Conservation (phyloP, 2,329 filamentous ascomycete species). For the Stenocarpella maydis region DNA sequence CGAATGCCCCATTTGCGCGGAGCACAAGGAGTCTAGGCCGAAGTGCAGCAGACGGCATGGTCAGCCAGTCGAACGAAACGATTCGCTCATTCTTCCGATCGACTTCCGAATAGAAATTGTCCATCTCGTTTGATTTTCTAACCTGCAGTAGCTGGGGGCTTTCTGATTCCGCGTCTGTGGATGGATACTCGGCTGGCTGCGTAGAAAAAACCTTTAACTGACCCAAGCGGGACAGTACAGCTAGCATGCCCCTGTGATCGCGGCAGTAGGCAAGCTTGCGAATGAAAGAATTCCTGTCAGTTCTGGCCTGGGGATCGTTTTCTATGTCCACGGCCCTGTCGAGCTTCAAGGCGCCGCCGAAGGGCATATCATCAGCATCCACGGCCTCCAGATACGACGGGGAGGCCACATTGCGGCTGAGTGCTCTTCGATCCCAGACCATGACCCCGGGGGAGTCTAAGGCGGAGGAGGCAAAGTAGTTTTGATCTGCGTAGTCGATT, state of each 20-base stretch:
- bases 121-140: slow-evolving; percentile 67
- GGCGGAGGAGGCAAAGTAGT: slow-evolving; percentile 85
- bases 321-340: slow-evolving; percentile 65
- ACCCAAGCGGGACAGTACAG: slow-evolving; percentile 68
- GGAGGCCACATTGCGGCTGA: slow-evolving; percentile 60
- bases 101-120: slow-evolving; percentile 63
- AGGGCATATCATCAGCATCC: slow-evolving; percentile 68
- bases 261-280: slow-evolving; percentile 70
- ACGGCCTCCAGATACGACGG: slow-evolving; percentile 64
- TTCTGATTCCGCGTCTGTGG: slow-evolving; percentile 49
- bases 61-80: slow-evolving; percentile 74
- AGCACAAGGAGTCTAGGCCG: slow-evolving; percentile 67
- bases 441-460: slow-evolving; percentile 77
- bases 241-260: slow-evolving; percentile 67
- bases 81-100: slow-evolving; percentile 66
- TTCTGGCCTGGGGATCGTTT: slow-evolving; percentile 53
- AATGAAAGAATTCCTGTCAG: slow-evolving; percentile 66
- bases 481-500: slow-evolving; percentile 81
- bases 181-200: slow-evolving; percentile 58
- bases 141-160: slow-evolving; percentile 68
- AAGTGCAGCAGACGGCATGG: slow-evolving; percentile 62
- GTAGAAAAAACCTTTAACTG: slow-evolving; percentile 70
- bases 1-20: slow-evolving; percentile 67
- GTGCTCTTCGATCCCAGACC: slow-evolving; percentile 80
- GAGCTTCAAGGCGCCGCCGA: slow-evolving; percentile 67